These are phyloP conservation scores for Canariomyces notabilis DNA, from an alignment of 2,329 filamentous ascomycete species.

Conservation along the genomic window DNA sequence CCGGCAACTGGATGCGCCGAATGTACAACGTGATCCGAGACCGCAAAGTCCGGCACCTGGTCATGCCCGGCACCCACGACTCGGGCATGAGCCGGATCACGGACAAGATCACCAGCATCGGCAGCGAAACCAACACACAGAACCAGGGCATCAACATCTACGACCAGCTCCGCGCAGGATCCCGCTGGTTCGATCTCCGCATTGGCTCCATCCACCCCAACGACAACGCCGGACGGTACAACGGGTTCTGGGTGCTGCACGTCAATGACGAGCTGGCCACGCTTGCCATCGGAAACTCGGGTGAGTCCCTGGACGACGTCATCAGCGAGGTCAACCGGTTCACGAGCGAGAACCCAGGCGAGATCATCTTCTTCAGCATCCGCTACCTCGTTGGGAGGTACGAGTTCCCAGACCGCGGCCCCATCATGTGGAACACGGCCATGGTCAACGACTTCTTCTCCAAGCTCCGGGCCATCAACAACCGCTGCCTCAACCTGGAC, in stretches of 20 bases:
- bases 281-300: slow-evolving; percentile 41
- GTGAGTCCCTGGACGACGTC: slow-evolving; percentile 39
- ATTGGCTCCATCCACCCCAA: slow-evolving; percentile 34
- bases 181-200: slow-evolving; percentile 45
- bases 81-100: slow-evolving; percentile 43
- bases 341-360: slow-evolving; percentile 37
- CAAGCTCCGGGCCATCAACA: slow-evolving; percentile 37
- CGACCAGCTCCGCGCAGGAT: slow-evolving; percentile 41
- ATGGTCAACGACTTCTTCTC: slow-evolving; percentile 41
- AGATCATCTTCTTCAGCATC: slow-evolving; percentile 44
- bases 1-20: slow-evolving; percentile 30
- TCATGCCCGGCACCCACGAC: slow-evolving; percentile 46
- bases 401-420: slow-evolving; percentile 26
- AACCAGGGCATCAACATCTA: slow-evolving; percentile 42
- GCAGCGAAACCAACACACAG: slow-evolving; percentile 37
- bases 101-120: slow-evolving; percentile 31
- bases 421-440: slow-evolving; percentile 33
- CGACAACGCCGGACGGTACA: slow-evolving; percentile 20
- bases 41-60: slow-evolving; percentile 40
- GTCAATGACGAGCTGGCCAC: slow-evolving; percentile 25
- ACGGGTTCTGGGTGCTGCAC: slow-evolving; percentile 34
- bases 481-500: slow-evolving; percentile 32
- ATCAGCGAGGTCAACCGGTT: slow-evolving; percentile 42
- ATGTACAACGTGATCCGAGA: slow-evolving; percentile 32
- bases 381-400: slow-evolving; percentile 38